phyloP scores from a whole-genome alignment of 768 basidiomycete genomes.

The Coprinopsis sp. region DNA sequence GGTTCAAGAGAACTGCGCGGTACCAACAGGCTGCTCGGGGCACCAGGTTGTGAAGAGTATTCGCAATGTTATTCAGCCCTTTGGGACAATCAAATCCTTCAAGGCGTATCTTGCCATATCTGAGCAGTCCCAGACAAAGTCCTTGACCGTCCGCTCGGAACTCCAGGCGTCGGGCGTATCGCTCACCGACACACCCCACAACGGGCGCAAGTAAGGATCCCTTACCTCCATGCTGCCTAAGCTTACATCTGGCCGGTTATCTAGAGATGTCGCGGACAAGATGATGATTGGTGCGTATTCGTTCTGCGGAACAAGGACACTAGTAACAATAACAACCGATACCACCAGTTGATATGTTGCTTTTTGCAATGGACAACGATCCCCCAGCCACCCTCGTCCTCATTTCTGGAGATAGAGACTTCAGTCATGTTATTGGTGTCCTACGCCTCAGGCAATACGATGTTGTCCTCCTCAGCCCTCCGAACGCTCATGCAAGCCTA shows the following conservation, averaged over 20 bases:
- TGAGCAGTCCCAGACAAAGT: constrained; percentile 18
- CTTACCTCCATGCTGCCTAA: no score
- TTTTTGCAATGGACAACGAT: constrained; percentile 59
- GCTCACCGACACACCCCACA: constrained; percentile 27
- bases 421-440: constrained; percentile 57
- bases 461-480: constrained; percentile 47
- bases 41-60: constrained; percentile 26
- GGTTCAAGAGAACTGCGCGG: constrained; percentile 27
- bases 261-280: constrained; percentile 24
- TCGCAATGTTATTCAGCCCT: constrained; percentile 19
- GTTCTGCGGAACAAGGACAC: neutral
- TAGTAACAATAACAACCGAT: neutral
- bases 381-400: constrained; percentile 47
- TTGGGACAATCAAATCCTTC: constrained; percentile 27
- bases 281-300: constrained; percentile 23
- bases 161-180: constrained; percentile 28
- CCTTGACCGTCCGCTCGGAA: constrained; percentile 21
- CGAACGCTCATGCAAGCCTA: constrained; percentile 38
- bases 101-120: constrained; percentile 28
- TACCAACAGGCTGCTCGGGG: constrained; percentile 22
- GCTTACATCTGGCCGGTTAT: no score
- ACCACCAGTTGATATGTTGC: constrained; percentile 57
- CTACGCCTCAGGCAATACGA: constrained; percentile 50
- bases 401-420: constrained; percentile 65
- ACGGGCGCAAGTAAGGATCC: constrained; percentile 25